Evolutionary conservation across 2,329 filamentous ascomycete genomes (phyloP).

Genomic region (Aspergillus piperis): DNA sequence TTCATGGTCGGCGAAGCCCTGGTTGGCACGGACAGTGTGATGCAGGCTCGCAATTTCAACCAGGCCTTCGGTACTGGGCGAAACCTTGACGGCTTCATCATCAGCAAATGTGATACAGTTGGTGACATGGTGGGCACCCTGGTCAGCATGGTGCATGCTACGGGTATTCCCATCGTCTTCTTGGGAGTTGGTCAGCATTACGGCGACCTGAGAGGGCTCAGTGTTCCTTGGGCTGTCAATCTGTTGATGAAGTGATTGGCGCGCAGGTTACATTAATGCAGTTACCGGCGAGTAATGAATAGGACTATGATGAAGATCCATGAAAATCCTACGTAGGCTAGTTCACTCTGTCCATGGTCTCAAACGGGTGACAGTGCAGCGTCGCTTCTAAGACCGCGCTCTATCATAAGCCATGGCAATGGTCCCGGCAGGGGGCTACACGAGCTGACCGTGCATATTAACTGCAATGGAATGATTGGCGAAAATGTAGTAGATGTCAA

Average conservation of each 20-base stretch:
- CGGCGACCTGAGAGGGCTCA: constrained; percentile 64
- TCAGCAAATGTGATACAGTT: constrained; percentile 97
- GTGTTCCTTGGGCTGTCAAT: constrained; percentile 64
- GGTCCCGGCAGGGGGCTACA: too few relatives aligned
- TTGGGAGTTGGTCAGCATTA: constrained; percentile 74
- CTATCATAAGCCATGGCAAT: too few relatives aligned
- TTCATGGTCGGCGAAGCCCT: constrained; percentile 94
- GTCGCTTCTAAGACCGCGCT: too few relatives aligned
- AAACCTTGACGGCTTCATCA: constrained; percentile 92
- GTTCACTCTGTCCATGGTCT: too few relatives aligned
- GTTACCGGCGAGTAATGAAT: not conserved
- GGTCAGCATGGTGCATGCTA: constrained; percentile 96
- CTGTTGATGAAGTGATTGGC: constrained; percentile 57
- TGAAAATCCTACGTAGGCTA: not conserved
- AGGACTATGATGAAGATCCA: not conserved
- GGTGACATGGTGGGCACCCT: constrained; percentile 98
- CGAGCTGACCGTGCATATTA: too few relatives aligned
- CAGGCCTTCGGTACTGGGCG: constrained; percentile 80
- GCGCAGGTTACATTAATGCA: not conserved
- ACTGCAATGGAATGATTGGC: too few relatives aligned
- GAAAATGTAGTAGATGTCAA: too few relatives aligned
- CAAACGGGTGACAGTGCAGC: too few relatives aligned
- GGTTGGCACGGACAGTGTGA: constrained; percentile 92
- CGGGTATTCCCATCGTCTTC: constrained; percentile 93
- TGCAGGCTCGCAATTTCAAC: constrained; percentile 96